These are phyloP conservation scores for Mycotypha africana DNA, from an alignment of 371 early-diverging fungal species.

Conservation along the genomic window DNA sequence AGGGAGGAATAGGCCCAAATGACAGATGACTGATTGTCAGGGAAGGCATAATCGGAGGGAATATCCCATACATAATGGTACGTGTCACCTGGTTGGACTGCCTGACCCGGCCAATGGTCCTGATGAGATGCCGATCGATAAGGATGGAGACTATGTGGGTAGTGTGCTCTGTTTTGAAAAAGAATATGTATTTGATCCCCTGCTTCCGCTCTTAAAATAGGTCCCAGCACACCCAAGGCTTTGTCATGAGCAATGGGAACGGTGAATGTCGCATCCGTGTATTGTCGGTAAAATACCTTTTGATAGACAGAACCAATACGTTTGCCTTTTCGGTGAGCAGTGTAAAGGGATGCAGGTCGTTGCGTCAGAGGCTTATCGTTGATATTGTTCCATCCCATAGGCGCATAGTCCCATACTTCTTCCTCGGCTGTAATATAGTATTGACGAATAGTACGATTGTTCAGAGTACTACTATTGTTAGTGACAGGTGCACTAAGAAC, in stretches of 20 bases:
- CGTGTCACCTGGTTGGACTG: constrained; percentile 24
- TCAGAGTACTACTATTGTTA: neutral
- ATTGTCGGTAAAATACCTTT: constrained; percentile 40
- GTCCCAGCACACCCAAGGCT: constrained; percentile 40
- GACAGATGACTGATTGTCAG: constrained; percentile 26
- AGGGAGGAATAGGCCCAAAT: constrained; percentile 45
- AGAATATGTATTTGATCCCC: constrained; percentile 39
- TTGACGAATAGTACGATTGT: constrained; percentile 16
- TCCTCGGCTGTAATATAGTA: constrained; percentile 50
- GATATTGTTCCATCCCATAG: constrained; percentile 30
- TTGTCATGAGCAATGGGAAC: constrained; percentile 26
- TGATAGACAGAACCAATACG: constrained; percentile 38
- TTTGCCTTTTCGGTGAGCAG: constrained; percentile 13
- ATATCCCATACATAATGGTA: constrained; percentile 47
- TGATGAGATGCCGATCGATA: constrained; percentile 8
- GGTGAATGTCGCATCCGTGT: constrained; percentile 32
- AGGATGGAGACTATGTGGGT: constrained; percentile 46
- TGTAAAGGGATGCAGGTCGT: constrained; percentile 22
- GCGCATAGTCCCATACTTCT: constrained; percentile 48
- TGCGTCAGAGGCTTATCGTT: constrained; percentile 28
- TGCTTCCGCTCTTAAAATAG: constrained; percentile 47
- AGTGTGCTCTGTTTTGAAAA: constrained; percentile 35
- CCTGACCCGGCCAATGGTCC: constrained; percentile 12
- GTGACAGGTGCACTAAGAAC: neutral
- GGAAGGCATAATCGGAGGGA: constrained; percentile 19